Percentiles rank a stretch among this genome's conserved stretches.
Conservation (phyloP, 2,329 filamentous ascomycete genomes). For the Rhynchosporium graminicola region DNA sequence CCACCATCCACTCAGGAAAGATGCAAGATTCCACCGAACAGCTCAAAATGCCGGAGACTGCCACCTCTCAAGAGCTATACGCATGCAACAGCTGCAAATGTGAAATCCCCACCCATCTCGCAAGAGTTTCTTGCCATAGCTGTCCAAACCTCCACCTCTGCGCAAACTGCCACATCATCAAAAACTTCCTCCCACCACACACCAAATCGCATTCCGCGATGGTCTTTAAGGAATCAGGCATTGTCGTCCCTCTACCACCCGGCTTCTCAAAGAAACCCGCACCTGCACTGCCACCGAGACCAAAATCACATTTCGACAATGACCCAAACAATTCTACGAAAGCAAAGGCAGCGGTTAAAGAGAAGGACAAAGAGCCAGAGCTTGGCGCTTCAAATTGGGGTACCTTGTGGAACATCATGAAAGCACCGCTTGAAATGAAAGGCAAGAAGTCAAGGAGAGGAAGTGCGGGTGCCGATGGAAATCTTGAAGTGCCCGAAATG, state of each 20-base stretch:
- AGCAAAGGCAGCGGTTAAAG: not conserved
- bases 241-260: constrained; percentile 23
- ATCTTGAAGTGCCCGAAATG: not conserved
- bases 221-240: constrained; percentile 29
- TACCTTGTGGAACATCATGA: constrained; percentile 34
- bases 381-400: constrained; percentile 35
- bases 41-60: constrained; percentile 13
- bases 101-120: constrained; percentile 18
- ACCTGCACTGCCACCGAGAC: constrained; percentile 27
- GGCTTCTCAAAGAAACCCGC: constrained; percentile 23
- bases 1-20: not conserved
- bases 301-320: constrained; percentile 1
- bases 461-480: constrained; percentile 1
- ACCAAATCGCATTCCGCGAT: constrained; percentile 25
- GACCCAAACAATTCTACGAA: not conserved
- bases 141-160: constrained; percentile 32
- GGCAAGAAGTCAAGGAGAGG: constrained; percentile 15
- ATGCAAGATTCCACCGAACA: not conserved
- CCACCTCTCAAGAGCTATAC: constrained; percentile 17
- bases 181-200: constrained; percentile 27
- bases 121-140: constrained; percentile 24
- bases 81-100: constrained; percentile 22
- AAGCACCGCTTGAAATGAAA: constrained; percentile 29
- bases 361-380: constrained; percentile 1
- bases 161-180: constrained; percentile 34